These are phyloP conservation scores for Lanmaoa pseudosensibilis DNA, from an alignment of 768 basidiomycete genomes.

Conservation along the genomic window DNA sequence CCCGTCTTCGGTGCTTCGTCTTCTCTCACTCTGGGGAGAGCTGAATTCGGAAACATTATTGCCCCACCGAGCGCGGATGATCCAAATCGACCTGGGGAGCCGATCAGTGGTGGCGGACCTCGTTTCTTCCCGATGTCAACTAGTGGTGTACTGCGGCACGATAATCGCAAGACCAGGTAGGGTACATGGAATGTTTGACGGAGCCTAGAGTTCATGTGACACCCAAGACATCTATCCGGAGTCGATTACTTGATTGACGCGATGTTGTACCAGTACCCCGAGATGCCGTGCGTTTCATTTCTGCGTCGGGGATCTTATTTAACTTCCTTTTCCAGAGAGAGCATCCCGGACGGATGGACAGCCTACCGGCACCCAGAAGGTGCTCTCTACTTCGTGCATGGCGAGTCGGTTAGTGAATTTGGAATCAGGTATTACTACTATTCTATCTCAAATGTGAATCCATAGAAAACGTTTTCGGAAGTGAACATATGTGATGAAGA, in stretches of 20 bases:
- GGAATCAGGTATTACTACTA: not conserved
- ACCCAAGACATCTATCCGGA: not conserved
- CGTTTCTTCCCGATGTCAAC: conserved; percentile 19
- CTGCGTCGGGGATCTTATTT: not conserved
- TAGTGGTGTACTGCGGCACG: conserved; percentile 8
- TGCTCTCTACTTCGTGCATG: conserved; percentile 55
- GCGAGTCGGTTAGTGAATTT: conserved; percentile 38
- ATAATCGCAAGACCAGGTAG: conserved; percentile 9
- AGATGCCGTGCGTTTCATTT: conserved; percentile 19
- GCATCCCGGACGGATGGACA: conserved; percentile 42
- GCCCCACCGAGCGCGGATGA: conserved; percentile 8
- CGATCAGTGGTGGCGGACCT: not conserved
- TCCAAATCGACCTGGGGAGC: conserved; percentile 10
- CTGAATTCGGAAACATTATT: not conserved
- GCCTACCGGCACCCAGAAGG: conserved; percentile 60
- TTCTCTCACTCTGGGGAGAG: not conserved
- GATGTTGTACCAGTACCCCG: conserved; percentile 20
- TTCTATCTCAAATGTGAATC: conserved; percentile 1
- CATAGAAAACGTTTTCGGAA: conserved; percentile 57
- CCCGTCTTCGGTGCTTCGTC: not conserved
- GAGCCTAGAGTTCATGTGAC: not conserved
- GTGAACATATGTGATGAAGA: conserved; percentile 45
- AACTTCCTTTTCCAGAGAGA: conserved; percentile 5
- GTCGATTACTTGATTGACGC: conserved; percentile 9
- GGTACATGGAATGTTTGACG: not conserved